These are phyloP conservation scores for Leccinum imitatum DNA, from an alignment of 768 basidiomycete species.

Conservation along the genomic window DNA sequence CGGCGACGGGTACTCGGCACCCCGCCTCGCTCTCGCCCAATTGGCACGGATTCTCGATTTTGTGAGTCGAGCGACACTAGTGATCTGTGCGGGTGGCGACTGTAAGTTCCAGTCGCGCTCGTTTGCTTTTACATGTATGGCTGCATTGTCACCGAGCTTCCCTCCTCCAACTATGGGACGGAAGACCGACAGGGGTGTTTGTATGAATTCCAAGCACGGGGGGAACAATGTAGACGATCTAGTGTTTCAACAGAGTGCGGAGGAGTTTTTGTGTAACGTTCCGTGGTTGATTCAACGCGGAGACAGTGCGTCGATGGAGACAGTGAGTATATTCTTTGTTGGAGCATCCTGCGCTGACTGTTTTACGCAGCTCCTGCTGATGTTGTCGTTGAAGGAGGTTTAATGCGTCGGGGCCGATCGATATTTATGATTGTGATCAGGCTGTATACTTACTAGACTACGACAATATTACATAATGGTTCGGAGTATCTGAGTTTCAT, in stretches of 20 bases:
- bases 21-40: conserved; percentile 1
- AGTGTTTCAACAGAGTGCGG: conserved; percentile 11
- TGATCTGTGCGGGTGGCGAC: conserved; percentile 9
- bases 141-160: neutral
- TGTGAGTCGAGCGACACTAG: conserved; percentile 2
- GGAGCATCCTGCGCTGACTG: neutral
- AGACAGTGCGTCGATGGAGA: neutral
- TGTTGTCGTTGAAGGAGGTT: too few species aligned
- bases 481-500: too few species aligned
- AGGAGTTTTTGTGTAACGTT: conserved; percentile 10
- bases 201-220: neutral
- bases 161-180: neutral
- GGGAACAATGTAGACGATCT: conserved; percentile 2
- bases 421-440: too few species aligned
- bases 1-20: neutral
- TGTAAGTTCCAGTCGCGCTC: conserved; percentile 16
- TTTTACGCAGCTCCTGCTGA: neutral
- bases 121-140: conserved; percentile 14
- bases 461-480: too few species aligned
- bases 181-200: neutral
- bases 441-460: too few species aligned
- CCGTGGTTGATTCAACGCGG: conserved; percentile 2
- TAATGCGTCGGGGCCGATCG: too few species aligned
- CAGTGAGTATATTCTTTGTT: conserved; percentile 3
- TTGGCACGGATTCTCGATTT: conserved; percentile 9